A percentile compares a stretch with the other conserved stretches of the same genome.
Conservation (phyloP, 768 basidiomycete species). For the Rhodosporidiobolus odoratus region DNA sequence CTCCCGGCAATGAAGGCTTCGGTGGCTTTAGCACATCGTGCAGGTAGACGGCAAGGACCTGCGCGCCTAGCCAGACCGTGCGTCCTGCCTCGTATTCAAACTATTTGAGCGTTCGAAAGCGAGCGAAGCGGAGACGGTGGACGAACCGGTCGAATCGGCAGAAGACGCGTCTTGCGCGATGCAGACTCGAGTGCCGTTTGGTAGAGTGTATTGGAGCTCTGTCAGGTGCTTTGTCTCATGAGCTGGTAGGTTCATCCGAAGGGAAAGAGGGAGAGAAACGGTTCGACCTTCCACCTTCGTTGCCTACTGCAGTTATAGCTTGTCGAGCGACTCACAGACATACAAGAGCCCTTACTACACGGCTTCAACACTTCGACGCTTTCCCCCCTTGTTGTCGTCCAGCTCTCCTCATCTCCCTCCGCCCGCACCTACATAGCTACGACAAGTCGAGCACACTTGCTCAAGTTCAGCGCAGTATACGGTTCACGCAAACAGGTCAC, state of each 20-base stretch:
- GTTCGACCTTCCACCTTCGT: neutral
- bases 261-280: neutral
- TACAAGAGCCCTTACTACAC: no score
- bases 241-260: conserved; percentile 15
- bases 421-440: no score
- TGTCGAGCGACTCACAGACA: no score
- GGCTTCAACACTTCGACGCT: no score
- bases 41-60: conserved; percentile 32
- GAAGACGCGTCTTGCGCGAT: conserved; percentile 10
- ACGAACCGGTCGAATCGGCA: conserved; percentile 28
- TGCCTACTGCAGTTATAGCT: neutral
- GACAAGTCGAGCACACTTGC: no score
- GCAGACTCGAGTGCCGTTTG: neutral
- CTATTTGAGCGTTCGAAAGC: neutral
- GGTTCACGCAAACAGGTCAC: no score
- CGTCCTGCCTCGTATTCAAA: neutral
- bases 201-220: conserved; percentile 6
- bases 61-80: conserved; percentile 35
- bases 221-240: conserved; percentile 9
- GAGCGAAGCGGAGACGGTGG: neutral
- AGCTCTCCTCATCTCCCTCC: no score
- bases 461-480: no score
- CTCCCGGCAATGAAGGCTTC: neutral
- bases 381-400: no score
- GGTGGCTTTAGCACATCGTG: conserved; percentile 10